Percentiles rank a stretch among this genome's conserved stretches.
These are phyloP conservation scores for Starmerella bombicola DNA, from an alignment of 805 yeast genomes.

Conservation along the genomic window DNA sequence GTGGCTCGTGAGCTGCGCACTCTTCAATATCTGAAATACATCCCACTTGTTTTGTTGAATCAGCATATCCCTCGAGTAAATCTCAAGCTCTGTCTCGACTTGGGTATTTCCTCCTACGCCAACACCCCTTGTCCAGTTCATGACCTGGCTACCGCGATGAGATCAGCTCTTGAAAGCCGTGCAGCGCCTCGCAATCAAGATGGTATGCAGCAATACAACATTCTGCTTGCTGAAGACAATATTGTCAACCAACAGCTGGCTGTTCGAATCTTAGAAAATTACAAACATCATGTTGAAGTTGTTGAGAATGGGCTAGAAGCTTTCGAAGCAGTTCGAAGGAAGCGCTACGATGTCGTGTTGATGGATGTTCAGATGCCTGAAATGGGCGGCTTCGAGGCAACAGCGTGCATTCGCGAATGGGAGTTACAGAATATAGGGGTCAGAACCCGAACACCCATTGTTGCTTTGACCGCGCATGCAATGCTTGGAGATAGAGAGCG, in stretches of 20 bases:
- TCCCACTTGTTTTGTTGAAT: constrained; percentile 68
- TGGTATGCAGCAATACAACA: constrained; percentile 60
- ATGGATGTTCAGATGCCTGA: constrained; percentile 96
- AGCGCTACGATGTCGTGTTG: constrained; percentile 63
- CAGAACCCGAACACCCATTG: constrained; percentile 69
- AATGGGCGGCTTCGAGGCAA: constrained; percentile 91
- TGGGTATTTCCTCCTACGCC: constrained; percentile 80
- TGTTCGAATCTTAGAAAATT: constrained; percentile 70
- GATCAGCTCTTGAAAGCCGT: constrained; percentile 75
- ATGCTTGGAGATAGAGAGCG: constrained; percentile 87
- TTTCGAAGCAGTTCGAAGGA: constrained; percentile 55
- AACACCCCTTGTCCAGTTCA: constrained; percentile 75
- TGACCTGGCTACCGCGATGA: constrained; percentile 69
- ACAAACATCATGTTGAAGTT: constrained; percentile 71
- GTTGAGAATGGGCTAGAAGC: constrained; percentile 83
- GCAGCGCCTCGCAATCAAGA: constrained; percentile 70
- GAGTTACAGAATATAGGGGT: constrained; percentile 66
- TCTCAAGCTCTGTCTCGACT: constrained; percentile 68
- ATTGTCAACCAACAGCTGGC: constrained; percentile 80
- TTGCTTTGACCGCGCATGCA: constrained; percentile 85
- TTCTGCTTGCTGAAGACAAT: constrained; percentile 76
- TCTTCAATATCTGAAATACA: constrained; percentile 67
- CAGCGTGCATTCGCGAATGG: constrained; percentile 77
- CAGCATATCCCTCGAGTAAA: constrained; percentile 65
- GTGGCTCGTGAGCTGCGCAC: constrained; percentile 57